Evolutionary conservation across 805 yeast species (phyloP).

Genomic region (Candida nitratophila): DNA sequence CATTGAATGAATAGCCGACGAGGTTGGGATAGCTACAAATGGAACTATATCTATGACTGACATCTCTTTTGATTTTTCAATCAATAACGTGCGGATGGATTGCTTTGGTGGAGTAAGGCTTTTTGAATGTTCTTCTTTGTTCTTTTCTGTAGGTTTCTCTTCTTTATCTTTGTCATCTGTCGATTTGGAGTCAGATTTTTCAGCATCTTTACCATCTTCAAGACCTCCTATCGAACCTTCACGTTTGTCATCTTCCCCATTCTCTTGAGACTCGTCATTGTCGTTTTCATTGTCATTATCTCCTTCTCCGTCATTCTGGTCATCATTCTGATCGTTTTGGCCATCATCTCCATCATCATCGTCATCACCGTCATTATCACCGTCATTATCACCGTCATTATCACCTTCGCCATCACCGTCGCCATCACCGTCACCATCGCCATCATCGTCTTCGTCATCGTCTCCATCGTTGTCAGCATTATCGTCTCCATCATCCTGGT

Average conservation of each 20-base stretch:
- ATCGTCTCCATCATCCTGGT: conserved; percentile 18
- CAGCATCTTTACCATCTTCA: not conserved
- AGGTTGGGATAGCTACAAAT: conserved; percentile 79
- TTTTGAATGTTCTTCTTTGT: no score
- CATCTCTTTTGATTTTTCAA: conserved; percentile 42
- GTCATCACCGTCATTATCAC: not conserved
- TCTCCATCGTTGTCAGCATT: conserved; percentile 24
- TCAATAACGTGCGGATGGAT: conserved; percentile 16
- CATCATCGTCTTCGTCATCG: conserved; percentile 21
- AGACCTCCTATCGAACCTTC: conserved; percentile 10
- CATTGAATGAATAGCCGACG: conserved; percentile 69
- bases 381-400: not conserved
- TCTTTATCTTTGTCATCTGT: no score
- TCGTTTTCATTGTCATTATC: conserved; percentile 1
- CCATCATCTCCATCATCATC: not conserved
- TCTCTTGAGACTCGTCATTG: not conserved
- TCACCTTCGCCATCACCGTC: conserved; percentile 7
- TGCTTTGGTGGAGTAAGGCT: not conserved
- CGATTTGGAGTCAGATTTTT: not conserved
- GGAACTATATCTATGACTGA: conserved; percentile 69
- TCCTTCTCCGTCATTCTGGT: conserved; percentile 2
- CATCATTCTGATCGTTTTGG: not conserved
- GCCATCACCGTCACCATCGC: conserved; percentile 3
- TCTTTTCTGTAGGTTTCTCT: not conserved
- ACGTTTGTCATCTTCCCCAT: not conserved